Conservation (phyloP, 306 rosid species). For the Datisca glomerata region DNA sequence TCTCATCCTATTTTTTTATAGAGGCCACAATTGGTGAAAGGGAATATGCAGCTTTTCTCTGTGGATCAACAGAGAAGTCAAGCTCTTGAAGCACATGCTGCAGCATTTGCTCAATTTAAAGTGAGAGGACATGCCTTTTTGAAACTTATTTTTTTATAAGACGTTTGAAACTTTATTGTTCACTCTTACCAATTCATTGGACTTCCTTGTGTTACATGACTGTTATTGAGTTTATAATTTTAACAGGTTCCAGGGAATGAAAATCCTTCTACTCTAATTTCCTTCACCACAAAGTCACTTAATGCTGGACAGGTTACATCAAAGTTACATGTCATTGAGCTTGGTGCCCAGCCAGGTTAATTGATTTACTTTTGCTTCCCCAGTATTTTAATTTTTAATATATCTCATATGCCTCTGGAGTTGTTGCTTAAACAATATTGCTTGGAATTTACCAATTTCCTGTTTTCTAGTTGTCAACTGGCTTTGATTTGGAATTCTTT, state of each 20-base stretch:
- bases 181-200: background rate
- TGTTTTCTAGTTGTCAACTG: no score
- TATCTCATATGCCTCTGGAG: no score
- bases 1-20: constrained; percentile 11
- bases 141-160: no score
- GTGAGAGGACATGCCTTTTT: no score
- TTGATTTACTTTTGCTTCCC: no score
- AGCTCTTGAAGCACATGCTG: constrained; percentile 99
- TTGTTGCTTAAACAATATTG: no score
- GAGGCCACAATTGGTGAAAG: constrained; percentile 97
- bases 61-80: constrained; percentile 98
- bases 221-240: constrained; percentile 3
- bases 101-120: constrained; percentile 90
- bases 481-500: no score
- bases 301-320: constrained; percentile 93
- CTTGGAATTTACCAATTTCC: no score
- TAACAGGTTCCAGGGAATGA: constrained; percentile 89
- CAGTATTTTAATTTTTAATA: no score
- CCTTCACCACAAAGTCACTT: constrained; percentile 84
- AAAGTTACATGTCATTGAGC: constrained; percentile 88
- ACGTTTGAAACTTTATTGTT: no score
- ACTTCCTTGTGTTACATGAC: background rate
- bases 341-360: constrained; percentile 99
- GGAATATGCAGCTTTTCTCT: constrained; percentile 95
- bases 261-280: constrained; percentile 69